phyloP scores from a whole-genome alignment of 495 filamentous ascomycete genomes.

The Podospora australis region DNA sequence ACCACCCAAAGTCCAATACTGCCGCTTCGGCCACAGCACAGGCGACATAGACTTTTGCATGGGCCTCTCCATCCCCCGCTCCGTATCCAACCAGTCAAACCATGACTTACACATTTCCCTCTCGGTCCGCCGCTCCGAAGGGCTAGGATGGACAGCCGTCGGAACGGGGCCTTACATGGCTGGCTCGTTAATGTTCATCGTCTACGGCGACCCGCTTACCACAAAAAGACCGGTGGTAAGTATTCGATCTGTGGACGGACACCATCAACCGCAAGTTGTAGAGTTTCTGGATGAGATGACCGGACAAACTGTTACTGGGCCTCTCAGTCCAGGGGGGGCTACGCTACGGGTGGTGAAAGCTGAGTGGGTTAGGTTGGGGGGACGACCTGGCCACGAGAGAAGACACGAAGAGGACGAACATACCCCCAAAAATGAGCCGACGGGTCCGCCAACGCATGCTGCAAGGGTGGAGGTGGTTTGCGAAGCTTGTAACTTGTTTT shows the following conservation, averaged over 20 bases:
- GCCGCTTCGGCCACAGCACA: slow-evolving; percentile 12
- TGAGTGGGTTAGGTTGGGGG: background rate
- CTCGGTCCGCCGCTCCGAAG: slow-evolving; percentile 10
- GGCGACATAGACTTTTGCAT: slow-evolving; percentile 25
- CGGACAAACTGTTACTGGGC: no score
- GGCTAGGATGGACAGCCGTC: slow-evolving; percentile 25
- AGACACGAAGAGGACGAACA: background rate
- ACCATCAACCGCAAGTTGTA: slow-evolving; percentile 17
- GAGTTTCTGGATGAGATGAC: background rate
- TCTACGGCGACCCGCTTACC: slow-evolving; percentile 24
- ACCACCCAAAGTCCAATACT: slow-evolving; percentile 21
- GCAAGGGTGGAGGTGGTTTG: slow-evolving; percentile 1
- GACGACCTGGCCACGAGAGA: background rate
- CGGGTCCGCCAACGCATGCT: background rate
- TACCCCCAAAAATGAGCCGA: background rate
- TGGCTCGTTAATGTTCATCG: slow-evolving; percentile 26
- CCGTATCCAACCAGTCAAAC: slow-evolving; percentile 18
- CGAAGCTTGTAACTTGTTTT: slow-evolving; percentile 1
- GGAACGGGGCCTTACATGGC: slow-evolving; percentile 24
- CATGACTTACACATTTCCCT: slow-evolving; percentile 20
- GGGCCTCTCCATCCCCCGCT: slow-evolving; percentile 9
- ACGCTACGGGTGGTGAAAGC: background rate
- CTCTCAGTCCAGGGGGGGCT: no score
- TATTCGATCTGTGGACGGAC: slow-evolving; percentile 22
- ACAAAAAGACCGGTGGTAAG: slow-evolving; percentile 18